phyloP scores from a whole-genome alignment of 805 yeast genomes.

The Schwanniomyces occidentalis region DNA sequence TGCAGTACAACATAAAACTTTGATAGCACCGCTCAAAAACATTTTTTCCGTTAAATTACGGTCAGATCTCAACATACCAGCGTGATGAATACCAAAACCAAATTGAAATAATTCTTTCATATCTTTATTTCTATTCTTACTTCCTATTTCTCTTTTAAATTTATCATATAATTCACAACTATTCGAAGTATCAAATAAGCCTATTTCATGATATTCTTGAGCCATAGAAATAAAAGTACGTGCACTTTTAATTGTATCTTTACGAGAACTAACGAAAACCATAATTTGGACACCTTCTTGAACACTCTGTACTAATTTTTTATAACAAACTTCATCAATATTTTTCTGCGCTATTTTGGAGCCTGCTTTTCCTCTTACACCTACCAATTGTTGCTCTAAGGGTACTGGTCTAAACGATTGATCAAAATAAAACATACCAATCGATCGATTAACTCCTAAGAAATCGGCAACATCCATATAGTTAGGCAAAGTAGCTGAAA shows the following conservation, averaged over 20 bases:
- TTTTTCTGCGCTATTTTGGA: constrained; percentile 68
- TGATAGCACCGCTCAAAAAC: constrained; percentile 82
- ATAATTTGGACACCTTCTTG: constrained; percentile 81
- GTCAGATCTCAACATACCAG: constrained; percentile 92
- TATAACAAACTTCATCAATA: constrained; percentile 74
- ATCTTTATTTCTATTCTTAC: constrained; percentile 73
- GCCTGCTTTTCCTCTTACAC: constrained; percentile 86
- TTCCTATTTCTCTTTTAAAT: constrained; percentile 62
- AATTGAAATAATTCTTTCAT: constrained; percentile 71
- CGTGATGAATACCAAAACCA: constrained; percentile 96
- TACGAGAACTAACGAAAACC: constrained; percentile 90
- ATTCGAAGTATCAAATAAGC: constrained; percentile 57
- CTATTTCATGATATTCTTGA: constrained; percentile 54
- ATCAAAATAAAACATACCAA: constrained; percentile 94
- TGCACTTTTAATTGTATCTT: constrained; percentile 86
- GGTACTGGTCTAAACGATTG: constrained; percentile 94
- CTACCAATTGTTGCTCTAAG: constrained; percentile 79
- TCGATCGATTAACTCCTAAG: constrained; percentile 82
- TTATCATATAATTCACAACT: constrained; percentile 38
- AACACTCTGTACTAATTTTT: constrained; percentile 68
- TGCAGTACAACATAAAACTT: constrained; percentile 92
- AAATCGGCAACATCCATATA: constrained; percentile 93
- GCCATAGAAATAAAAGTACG: constrained; percentile 70
- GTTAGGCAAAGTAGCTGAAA: constrained; percentile 92
- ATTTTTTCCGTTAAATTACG: constrained; percentile 86